Evolutionary conservation across 495 filamentous ascomycete genomes (phyloP), one percentile per base, ranked within the genome.

Genomic region (Neurospora tetraspora): DNA sequence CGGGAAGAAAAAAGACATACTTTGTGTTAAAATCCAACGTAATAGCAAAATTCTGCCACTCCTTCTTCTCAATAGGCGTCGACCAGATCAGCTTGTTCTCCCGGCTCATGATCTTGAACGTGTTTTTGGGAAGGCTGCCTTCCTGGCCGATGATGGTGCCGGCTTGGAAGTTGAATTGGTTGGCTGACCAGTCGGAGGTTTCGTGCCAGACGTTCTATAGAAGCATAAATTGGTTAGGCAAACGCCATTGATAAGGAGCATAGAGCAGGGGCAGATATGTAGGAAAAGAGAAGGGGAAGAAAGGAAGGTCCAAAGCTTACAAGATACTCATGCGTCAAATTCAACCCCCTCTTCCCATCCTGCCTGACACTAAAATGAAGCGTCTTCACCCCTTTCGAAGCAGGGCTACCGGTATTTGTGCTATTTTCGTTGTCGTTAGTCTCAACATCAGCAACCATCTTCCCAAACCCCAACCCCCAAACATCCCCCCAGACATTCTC

Each of bases 111-210:
- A 87, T 75, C 77, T 87, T 85, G 78, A 93, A 97, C 0, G 92
- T 94, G 74, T 96, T 94, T 82, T 93, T 93, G 16, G 91, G 89
- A 85, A 97, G 86, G 5, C 5, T 14, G 76, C 89, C 89, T 20
- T 89, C 89, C 87, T 93, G 90, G 69, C 83, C 82, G 68, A 86
- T 78, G 74, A 87, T 82, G 14, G 83, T 81, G 70, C 87, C 87
- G 3, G 80, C 77, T 77, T 88, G 82, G 73, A 89, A 83, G 68
- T 87, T 87, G 81, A 87, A 88, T 69, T 88, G 84, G 78, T 89
- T 87, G 53, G 82, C 78, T 69, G 81, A 82, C 79, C 85, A 89
- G 78, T 88, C 87, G 70, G 80, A 79, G 3, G 84, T 79, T 73
- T 89, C 87, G 76, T 88, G 86, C 83, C 87, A 89, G 3, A 85